Conservation (phyloP, 2,329 filamentous ascomycete genomes). For the Diaporthe ampelina region DNA sequence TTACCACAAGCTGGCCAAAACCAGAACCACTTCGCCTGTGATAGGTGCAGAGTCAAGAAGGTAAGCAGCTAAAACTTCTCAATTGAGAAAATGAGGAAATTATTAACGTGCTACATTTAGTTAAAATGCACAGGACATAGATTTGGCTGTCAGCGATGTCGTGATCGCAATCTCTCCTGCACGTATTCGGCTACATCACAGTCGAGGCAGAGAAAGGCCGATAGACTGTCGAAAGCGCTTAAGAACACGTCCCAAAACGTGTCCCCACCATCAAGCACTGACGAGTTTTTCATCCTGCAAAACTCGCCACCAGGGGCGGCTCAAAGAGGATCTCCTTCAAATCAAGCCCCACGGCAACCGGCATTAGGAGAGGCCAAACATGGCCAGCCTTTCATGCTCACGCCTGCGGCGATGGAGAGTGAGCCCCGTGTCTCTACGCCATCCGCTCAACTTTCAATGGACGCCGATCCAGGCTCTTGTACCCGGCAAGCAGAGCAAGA, state of each 20-base stretch:
- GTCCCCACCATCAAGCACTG: not conserved
- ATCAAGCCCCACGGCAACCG: not conserved
- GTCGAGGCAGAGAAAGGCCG: constrained; percentile 11
- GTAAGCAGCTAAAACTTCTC: not conserved
- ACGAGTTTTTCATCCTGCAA: not conserved
- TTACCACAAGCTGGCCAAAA: constrained; percentile 28
- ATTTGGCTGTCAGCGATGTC: constrained; percentile 25
- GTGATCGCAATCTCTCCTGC: constrained; percentile 22
- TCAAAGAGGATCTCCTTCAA: not conserved
- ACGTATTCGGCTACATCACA: constrained; percentile 8
- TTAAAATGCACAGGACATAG: constrained; percentile 29
- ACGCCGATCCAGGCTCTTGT: not conserved
- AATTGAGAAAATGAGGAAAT: not conserved
- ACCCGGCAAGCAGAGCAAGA: not conserved
- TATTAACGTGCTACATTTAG: not conserved
- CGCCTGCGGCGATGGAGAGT: not conserved
- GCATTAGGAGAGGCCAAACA: not conserved
- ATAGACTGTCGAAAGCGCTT: not conserved
- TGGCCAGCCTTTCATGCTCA: not conserved
- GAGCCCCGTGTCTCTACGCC: not conserved
- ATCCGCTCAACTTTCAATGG: not conserved
- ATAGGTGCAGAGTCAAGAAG: constrained; percentile 29
- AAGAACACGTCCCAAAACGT: not conserved
- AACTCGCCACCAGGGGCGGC: not conserved
- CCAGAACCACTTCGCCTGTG: constrained; percentile 25